Percentiles rank a stretch among this genome's conserved stretches.
Evolutionary conservation across 257 asterid genomes (phyloP).

Genomic region (Capsicum pubescens): DNA sequence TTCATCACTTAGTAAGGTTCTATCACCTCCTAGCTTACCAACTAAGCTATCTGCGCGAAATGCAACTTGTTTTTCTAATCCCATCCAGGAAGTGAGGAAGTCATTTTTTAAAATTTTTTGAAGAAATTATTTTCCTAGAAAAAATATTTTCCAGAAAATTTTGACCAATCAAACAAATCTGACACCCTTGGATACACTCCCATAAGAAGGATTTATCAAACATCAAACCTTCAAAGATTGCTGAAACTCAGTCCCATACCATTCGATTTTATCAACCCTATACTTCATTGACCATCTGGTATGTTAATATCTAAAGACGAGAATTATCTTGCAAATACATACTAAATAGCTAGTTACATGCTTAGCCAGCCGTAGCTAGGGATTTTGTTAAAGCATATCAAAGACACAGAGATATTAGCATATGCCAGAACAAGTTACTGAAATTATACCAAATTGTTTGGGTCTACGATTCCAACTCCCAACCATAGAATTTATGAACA

Average conservation of each 20-base stretch:
- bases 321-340: constrained; percentile 1
- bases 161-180: not conserved
- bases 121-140: not conserved
- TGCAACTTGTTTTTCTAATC: not conserved
- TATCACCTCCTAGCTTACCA: too few relatives aligned
- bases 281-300: not conserved
- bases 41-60: too few relatives aligned
- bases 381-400: not conserved
- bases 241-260: not conserved
- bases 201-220: not conserved
- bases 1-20: too few relatives aligned
- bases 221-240: constrained; percentile 8
- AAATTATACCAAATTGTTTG: not conserved
- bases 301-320: not conserved
- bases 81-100: not conserved
- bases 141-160: not conserved
- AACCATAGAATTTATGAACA: constrained; percentile 7
- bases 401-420: constrained; percentile 2
- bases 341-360: not conserved
- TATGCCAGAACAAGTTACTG: not conserved
- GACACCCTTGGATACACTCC: not conserved
- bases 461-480: not conserved
- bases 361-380: not conserved
- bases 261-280: constrained; percentile 11
- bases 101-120: not conserved